Evolutionary conservation across 73 alveolate species (phyloP).

Genomic region (Tetrahymena elliotti): DNA sequence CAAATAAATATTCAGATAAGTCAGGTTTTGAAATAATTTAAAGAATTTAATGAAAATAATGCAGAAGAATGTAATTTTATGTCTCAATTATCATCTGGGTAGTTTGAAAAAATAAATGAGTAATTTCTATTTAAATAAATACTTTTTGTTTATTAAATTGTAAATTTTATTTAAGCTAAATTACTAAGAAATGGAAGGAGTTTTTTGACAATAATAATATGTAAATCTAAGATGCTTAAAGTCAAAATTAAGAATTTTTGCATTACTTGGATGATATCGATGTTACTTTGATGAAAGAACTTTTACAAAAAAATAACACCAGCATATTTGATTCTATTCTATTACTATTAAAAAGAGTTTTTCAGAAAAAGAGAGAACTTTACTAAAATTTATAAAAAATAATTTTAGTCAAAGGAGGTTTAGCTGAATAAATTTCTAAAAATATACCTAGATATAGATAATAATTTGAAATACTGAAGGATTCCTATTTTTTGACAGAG

Average conservation of each 20-base stretch:
- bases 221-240: background rate
- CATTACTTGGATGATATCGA: background rate
- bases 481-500: background rate
- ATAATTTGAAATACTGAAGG: background rate
- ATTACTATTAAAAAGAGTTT: background rate
- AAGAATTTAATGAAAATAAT: background rate
- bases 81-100: background rate
- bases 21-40: background rate
- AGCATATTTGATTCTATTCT: background rate
- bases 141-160: background rate
- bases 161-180: background rate
- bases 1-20: background rate
- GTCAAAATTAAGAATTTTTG: background rate
- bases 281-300: background rate
- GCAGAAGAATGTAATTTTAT: background rate
- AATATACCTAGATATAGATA: background rate
- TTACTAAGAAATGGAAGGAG: background rate
- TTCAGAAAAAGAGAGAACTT: background rate
- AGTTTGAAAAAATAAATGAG: background rate
- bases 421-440: background rate
- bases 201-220: background rate
- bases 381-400: background rate
- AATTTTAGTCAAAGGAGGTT: background rate
- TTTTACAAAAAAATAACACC: background rate
- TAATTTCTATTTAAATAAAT: background rate